Evolutionary conservation across 345 rosid species (phyloP).

Genomic region (Salix dunnii): DNA sequence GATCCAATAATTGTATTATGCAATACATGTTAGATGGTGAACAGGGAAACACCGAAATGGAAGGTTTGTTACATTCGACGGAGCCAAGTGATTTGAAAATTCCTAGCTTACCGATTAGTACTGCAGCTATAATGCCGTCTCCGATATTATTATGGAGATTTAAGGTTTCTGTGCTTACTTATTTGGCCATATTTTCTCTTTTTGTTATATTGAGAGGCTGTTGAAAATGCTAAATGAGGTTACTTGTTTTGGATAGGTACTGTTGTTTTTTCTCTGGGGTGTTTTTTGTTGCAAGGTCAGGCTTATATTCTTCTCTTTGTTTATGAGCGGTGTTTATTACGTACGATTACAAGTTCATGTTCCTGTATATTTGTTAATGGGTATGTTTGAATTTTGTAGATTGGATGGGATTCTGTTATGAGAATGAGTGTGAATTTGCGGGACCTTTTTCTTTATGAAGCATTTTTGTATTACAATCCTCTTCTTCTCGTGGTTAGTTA

Average conservation of each 20-base stretch:
- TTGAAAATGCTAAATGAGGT: constrained; percentile 20
- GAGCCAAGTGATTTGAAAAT: constrained; percentile 50
- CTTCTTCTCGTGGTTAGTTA: constrained; percentile 90
- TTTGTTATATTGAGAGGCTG: constrained; percentile 4
- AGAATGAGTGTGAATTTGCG: constrained; percentile 78
- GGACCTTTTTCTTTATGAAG: constrained; percentile 86
- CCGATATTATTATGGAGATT: constrained; percentile 73
- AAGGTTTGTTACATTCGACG: constrained; percentile 38
- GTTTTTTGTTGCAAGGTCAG: constrained; percentile 88
- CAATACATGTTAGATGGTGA: constrained; percentile 41
- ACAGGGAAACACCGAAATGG: constrained; percentile 50
- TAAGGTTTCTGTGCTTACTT: constrained; percentile 49
- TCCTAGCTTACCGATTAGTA: constrained; percentile 35
- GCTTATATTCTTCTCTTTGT: not conserved
- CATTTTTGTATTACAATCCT: constrained; percentile 93
- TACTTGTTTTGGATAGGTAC: constrained; percentile 47
- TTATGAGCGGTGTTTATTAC: not conserved
- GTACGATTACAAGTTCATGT: not conserved
- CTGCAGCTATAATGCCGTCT: constrained; percentile 58
- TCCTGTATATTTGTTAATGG: not conserved
- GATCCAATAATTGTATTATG: not conserved
- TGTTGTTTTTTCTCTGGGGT: constrained; percentile 70
- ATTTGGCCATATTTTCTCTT: not conserved
- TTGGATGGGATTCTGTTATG: constrained; percentile 95
- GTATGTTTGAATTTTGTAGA: constrained; percentile 40